phyloP scores from a whole-genome alignment of 2,329 filamentous ascomycete species.

The Neophaeococcomyces aloes region DNA sequence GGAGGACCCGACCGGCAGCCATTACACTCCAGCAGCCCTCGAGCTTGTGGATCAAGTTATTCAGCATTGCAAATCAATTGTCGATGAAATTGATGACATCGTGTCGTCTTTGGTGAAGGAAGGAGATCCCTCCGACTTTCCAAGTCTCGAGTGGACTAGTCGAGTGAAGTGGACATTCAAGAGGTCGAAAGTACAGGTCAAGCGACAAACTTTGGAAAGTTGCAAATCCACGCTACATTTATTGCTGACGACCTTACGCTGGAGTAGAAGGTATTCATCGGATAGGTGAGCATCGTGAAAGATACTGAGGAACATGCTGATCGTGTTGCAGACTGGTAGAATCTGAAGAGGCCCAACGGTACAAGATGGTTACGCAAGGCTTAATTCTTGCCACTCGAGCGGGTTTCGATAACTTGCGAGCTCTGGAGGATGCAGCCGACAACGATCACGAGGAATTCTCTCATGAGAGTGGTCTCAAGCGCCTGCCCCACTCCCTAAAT shows the following conservation, averaged over 20 bases:
- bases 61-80: background rate
- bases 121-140: background rate
- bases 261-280: slow-evolving; percentile 1
- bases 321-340: background rate
- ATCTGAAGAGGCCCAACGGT: background rate
- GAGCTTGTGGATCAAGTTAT: slow-evolving; percentile 1
- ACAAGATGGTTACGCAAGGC: slow-evolving; percentile 6
- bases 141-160: slow-evolving; percentile 3
- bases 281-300: background rate
- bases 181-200: slow-evolving; percentile 6
- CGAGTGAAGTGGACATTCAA: slow-evolving; percentile 9
- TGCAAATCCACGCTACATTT: slow-evolving; percentile 6
- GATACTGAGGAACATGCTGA: background rate
- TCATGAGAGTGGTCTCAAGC: background rate
- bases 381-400: slow-evolving; percentile 1
- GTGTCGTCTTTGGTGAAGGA: background rate
- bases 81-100: slow-evolving; percentile 5
- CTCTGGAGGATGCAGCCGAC: slow-evolving; percentile 5
- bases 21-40: slow-evolving; percentile 1
- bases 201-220: slow-evolving; percentile 7
- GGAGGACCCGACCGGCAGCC: background rate
- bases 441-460: background rate
- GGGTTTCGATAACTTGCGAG: background rate
- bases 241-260: slow-evolving; percentile 4
- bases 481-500: background rate